These are phyloP conservation scores for Trametes gibbosa DNA, from an alignment of 768 basidiomycete genomes.

Conservation along the genomic window DNA sequence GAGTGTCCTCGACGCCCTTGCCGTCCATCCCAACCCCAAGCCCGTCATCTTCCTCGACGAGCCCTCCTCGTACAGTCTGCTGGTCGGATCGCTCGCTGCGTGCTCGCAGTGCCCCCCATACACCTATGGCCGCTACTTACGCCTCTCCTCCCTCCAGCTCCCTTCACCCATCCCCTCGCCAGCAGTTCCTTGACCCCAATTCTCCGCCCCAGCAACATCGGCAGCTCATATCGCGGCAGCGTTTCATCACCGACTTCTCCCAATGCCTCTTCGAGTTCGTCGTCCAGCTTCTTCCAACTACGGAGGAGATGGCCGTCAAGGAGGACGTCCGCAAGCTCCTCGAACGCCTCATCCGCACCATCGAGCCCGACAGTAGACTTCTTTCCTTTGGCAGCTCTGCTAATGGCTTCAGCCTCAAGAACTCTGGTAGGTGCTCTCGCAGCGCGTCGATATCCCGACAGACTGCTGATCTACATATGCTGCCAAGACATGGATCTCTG, in stretches of 20 bases:
- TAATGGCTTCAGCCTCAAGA: constrained; percentile 94
- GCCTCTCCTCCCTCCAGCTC: constrained; percentile 18
- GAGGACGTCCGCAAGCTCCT: constrained; percentile 94
- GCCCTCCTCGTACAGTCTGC: constrained; percentile 14
- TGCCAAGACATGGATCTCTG: constrained; percentile 96
- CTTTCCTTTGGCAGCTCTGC: constrained; percentile 96
- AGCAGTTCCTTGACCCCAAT: constrained; percentile 21
- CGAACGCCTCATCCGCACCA: constrained; percentile 91
- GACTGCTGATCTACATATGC: constrained; percentile 4
- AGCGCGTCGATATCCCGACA: background rate
- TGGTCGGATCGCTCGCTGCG: constrained; percentile 19
- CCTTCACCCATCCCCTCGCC: constrained; percentile 14
- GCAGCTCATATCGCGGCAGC: constrained; percentile 45
- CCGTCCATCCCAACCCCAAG: background rate
- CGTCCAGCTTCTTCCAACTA: constrained; percentile 84
- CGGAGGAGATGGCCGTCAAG: constrained; percentile 90
- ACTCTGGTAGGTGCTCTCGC: constrained; percentile 62
- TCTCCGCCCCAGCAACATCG: constrained; percentile 21
- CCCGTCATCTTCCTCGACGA: background rate
- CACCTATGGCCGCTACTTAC: constrained; percentile 23
- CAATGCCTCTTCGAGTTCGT: constrained; percentile 93
- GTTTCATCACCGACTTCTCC: constrained; percentile 78
- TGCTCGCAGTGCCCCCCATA: background rate
- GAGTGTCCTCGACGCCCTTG: background rate
- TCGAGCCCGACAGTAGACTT: constrained; percentile 88